Percentiles rank a stretch among this genome's conserved stretches.
Conservation (phyloP, 768 basidiomycete genomes). For the Pisolithus albus region DNA sequence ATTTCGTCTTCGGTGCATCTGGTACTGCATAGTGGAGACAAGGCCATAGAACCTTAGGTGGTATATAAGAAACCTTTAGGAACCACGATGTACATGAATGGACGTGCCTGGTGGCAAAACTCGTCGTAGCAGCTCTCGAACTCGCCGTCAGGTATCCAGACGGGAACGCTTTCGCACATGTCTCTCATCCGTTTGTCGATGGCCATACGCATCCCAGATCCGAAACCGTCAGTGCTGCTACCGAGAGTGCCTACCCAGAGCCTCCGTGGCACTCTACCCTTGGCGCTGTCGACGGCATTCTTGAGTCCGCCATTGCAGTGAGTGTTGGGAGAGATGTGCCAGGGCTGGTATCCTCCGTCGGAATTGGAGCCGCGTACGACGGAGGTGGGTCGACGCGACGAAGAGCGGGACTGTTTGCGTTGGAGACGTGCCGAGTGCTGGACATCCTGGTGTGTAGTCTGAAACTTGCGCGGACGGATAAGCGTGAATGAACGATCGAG, state of each 20-base stretch:
- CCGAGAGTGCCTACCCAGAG: constrained; percentile 73
- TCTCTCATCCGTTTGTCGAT: constrained; percentile 47
- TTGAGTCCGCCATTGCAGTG: constrained; percentile 81
- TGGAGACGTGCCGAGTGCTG: constrained; percentile 34
- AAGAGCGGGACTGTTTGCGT: constrained; percentile 48
- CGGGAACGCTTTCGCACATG: constrained; percentile 40
- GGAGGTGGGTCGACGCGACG: constrained; percentile 36
- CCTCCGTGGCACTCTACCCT: constrained; percentile 42
- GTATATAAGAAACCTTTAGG: constrained; percentile 6
- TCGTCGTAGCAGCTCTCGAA: constrained; percentile 78
- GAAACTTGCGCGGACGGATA: constrained; percentile 37
- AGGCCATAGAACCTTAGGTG: constrained; percentile 68
- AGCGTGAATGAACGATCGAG: constrained; percentile 23
- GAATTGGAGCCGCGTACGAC: constrained; percentile 26
- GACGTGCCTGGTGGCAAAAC: constrained; percentile 70
- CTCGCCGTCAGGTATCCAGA: constrained; percentile 79
- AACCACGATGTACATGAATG: constrained; percentile 9
- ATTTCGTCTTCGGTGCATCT: constrained; percentile 79
- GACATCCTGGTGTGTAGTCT: constrained; percentile 43
- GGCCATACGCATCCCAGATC: constrained; percentile 45
- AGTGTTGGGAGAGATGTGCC: constrained; percentile 52
- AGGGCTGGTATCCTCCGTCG: constrained; percentile 25
- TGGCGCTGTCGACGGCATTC: constrained; percentile 71
- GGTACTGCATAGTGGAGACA: constrained; percentile 82
- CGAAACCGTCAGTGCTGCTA: constrained; percentile 58